Percentiles rank a stretch among this genome's conserved stretches.
Conservation (phyloP, 108 stramenopile species). For the Schizochytrium sp. region DNA sequence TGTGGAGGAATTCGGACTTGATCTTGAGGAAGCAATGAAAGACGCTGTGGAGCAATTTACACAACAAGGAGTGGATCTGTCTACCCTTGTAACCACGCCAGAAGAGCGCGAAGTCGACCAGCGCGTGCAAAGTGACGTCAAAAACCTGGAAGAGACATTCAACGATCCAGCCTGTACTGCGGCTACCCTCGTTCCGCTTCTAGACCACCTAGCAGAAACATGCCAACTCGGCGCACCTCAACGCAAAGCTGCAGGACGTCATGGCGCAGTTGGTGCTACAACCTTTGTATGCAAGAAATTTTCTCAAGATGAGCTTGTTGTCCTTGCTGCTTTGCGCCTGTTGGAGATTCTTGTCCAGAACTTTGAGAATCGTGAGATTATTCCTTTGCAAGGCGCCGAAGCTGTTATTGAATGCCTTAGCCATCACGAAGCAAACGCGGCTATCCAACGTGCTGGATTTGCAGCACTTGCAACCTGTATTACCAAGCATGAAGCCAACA, state of each 20-base stretch:
- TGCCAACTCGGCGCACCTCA: not conserved
- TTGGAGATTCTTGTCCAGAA: not conserved
- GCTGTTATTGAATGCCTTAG: constrained; percentile 5
- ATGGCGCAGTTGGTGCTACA: constrained; percentile 47
- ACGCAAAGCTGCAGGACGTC: constrained; percentile 31
- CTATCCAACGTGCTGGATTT: constrained; percentile 28
- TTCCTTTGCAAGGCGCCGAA: constrained; percentile 55
- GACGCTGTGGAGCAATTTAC: constrained; percentile 71
- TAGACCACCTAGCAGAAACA: constrained; percentile 18
- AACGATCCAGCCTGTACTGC: constrained; percentile 15
- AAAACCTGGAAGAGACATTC: not conserved
- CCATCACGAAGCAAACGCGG: not conserved
- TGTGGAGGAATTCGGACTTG: constrained; percentile 75
- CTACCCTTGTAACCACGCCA: not conserved
- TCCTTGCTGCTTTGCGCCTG: not conserved
- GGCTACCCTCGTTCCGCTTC: not conserved
- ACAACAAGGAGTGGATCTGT: constrained; percentile 65
- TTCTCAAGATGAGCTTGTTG: not conserved
- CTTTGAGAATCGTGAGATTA: constrained; percentile 42
- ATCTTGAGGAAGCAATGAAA: constrained; percentile 64
- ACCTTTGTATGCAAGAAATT: constrained; percentile 33
- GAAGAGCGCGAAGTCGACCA: not conserved
- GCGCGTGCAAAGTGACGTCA: not conserved
- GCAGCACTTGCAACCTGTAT: not conserved
- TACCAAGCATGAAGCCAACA: constrained; percentile 49